Evolutionary conservation across 768 basidiomycete species (phyloP).

Genomic region (Suillus weaverae): DNA sequence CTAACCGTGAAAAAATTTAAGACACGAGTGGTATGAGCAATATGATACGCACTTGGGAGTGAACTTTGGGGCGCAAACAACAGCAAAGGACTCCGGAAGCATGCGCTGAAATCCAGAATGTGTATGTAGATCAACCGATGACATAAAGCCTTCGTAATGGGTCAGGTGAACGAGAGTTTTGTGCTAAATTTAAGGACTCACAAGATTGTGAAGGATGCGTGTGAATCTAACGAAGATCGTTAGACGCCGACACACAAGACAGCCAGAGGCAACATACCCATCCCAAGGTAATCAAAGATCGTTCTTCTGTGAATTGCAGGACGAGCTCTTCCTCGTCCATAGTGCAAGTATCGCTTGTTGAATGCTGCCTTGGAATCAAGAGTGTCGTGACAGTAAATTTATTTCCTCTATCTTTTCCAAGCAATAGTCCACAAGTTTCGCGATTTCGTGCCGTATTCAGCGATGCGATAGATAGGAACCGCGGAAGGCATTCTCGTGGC

Average conservation of each 20-base stretch:
- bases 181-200: conserved; percentile 33
- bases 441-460: conserved; percentile 75
- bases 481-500: conserved; percentile 69
- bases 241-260: background rate
- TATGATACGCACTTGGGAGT: conserved; percentile 60
- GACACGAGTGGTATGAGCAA: conserved; percentile 5
- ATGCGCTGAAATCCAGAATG: conserved; percentile 88
- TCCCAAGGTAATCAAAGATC: conserved; percentile 81
- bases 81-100: conserved; percentile 90
- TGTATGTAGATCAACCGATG: conserved; percentile 90
- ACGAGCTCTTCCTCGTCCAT: conserved; percentile 92
- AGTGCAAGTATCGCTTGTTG: conserved; percentile 88
- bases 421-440: conserved; percentile 85
- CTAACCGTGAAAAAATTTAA: conserved; percentile 25
- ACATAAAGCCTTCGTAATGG: conserved; percentile 73
- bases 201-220: conserved; percentile 91
- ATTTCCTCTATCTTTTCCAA: conserved; percentile 64
- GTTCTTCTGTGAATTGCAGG: conserved; percentile 78
- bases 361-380: conserved; percentile 85
- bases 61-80: conserved; percentile 84
- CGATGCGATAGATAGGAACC: conserved; percentile 75
- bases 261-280: conserved; percentile 59
- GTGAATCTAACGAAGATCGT: conserved; percentile 62
- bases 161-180: conserved; percentile 9
- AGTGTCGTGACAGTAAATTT: conserved; percentile 77